Conservation (phyloP, 768 basidiomycete species). For the Leccinum imitatum region DNA sequence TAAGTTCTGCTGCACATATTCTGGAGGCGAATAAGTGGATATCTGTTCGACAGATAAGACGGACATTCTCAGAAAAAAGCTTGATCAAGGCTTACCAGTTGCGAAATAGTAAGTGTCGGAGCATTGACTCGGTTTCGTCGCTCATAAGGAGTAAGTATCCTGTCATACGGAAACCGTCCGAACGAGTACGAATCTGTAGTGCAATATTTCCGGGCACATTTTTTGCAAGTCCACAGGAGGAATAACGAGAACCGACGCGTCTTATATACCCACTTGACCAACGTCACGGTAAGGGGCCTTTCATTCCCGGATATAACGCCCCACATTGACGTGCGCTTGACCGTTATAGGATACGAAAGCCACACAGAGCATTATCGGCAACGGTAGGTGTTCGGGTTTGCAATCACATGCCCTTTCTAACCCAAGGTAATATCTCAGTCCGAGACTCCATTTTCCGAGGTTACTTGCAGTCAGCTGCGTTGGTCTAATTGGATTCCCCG, state of each 20-base stretch:
- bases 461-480: constrained; percentile 68
- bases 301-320: background rate
- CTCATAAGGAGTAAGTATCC: constrained; percentile 50
- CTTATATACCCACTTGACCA: constrained; percentile 81
- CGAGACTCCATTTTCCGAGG: constrained; percentile 77
- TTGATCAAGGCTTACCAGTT: constrained; percentile 67
- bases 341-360: constrained; percentile 69
- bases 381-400: constrained; percentile 47
- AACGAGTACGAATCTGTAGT: constrained; percentile 82
- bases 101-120: constrained; percentile 67
- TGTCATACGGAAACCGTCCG: constrained; percentile 76
- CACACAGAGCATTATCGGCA: constrained; percentile 80
- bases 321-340: constrained; percentile 7
- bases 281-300: constrained; percentile 59
- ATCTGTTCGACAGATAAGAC: constrained; percentile 57
- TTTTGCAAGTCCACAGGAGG: constrained; percentile 73
- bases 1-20: constrained; percentile 30
- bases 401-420: constrained; percentile 2
- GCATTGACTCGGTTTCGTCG: background rate
- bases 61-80: constrained; percentile 71
- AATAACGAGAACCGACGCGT: constrained; percentile 80
- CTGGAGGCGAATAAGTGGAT: background rate
- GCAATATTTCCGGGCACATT: constrained; percentile 86
- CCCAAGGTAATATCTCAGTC: constrained; percentile 38
- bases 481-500: constrained; percentile 45